These are phyloP conservation scores for Cercospora nicotianae DNA, from an alignment of 2,329 filamentous ascomycete species.

Conservation along the genomic window DNA sequence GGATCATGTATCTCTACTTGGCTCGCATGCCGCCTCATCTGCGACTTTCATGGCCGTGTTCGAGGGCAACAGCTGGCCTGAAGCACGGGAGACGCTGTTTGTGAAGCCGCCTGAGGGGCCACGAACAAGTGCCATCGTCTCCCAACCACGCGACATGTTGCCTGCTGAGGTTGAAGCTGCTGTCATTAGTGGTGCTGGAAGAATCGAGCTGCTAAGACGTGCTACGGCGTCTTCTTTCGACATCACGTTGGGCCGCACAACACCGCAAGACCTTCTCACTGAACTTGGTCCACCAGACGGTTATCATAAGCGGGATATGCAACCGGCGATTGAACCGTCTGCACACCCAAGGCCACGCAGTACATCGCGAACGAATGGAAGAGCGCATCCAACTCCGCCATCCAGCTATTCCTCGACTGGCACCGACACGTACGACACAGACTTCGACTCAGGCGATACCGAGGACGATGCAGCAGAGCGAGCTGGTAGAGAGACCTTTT, in stretches of 20 bases:
- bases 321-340: conserved; percentile 21
- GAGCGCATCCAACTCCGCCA: conserved; percentile 34
- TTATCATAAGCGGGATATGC: conserved; percentile 61
- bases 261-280: conserved; percentile 84
- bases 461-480: conserved; percentile 62
- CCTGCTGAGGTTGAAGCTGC: conserved; percentile 86
- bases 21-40: conserved; percentile 71
- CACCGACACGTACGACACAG: conserved; percentile 47
- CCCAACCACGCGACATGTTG: conserved; percentile 73
- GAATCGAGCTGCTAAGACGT: conserved; percentile 73
- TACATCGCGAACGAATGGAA: conserved; percentile 31
- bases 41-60: conserved; percentile 90
- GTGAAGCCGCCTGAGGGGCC: conserved; percentile 71
- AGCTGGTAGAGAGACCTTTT: conserved; percentile 65
- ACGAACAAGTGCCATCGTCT: conserved; percentile 67
- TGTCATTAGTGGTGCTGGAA: conserved; percentile 73
- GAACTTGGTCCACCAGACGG: conserved; percentile 92
- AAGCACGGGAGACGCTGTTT: conserved; percentile 75
- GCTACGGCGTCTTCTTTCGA: conserved; percentile 65
- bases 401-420: conserved; percentile 43
- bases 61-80: conserved; percentile 84
- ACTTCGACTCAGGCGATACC: conserved; percentile 52
- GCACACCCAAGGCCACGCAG: conserved; percentile 29
- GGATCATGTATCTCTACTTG: conserved; percentile 84
- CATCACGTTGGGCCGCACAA: conserved; percentile 80